These are phyloP conservation scores for Tympanopsis confertula DNA, from an alignment of 2,329 filamentous ascomycete species.

Conservation along the genomic window DNA sequence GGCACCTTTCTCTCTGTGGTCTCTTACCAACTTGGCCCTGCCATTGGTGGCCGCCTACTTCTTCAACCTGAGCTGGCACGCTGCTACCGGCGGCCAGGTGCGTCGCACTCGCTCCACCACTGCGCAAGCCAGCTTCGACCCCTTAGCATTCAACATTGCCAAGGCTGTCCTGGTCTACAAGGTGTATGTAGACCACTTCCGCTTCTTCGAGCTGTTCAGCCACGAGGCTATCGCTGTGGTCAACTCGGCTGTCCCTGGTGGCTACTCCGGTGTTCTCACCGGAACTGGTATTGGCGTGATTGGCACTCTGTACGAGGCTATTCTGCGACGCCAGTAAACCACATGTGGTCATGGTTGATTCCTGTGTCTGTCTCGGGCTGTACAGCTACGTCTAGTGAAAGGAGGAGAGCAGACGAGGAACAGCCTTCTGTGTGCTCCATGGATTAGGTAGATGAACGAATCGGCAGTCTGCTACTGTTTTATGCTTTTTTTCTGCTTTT, in stretches of 20 bases:
- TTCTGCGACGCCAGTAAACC: too few relatives aligned
- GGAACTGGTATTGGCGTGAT: conserved; percentile 25
- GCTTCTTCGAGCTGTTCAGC: conserved; percentile 21
- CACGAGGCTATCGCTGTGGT: conserved; percentile 20
- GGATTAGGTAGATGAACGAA: too few relatives aligned
- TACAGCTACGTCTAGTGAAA: too few relatives aligned
- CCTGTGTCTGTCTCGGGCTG: too few relatives aligned
- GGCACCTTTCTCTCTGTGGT: conserved; percentile 1
- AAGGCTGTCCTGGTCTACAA: background rate
- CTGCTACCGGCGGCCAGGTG: too few relatives aligned
- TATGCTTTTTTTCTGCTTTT: too few relatives aligned
- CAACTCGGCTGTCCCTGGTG: conserved; percentile 21
- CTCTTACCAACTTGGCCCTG: background rate
- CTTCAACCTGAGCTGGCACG: background rate
- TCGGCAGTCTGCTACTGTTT: too few relatives aligned
- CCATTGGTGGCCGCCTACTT: background rate
- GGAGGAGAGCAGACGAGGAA: too few relatives aligned
- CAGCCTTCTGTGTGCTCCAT: too few relatives aligned
- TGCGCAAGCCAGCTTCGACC: background rate
- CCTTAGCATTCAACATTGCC: background rate
- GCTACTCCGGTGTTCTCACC: conserved; percentile 22
- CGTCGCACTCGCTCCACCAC: background rate
- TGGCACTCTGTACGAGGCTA: conserved; percentile 30
- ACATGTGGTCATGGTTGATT: too few relatives aligned
- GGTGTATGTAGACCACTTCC: conserved; percentile 13